Evolutionary conservation across 345 rosid species (phyloP), one percentile per base, ranked within the genome.

Genomic region (Corymbia maculata): DNA sequence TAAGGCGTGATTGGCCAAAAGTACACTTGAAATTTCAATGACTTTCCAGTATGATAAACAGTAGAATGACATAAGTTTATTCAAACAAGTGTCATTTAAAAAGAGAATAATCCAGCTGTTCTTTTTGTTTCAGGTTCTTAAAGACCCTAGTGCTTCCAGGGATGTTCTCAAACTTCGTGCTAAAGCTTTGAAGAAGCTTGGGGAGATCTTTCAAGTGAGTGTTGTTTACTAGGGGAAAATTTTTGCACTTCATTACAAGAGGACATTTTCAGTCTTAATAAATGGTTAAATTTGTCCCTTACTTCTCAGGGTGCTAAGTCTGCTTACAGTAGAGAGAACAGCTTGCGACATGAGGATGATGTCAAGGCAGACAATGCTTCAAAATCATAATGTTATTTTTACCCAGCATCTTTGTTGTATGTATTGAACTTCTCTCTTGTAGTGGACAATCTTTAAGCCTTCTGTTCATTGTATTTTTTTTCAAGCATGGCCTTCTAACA

Each of bases 201-300:
- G 99, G 79, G 93, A 94, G 52, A 91, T 98, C 90, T 98, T 98
- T 91, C 97, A 97, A 91, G 99, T 96, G 87, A 92, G 94, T 91
- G 45, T 85, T 49, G 11, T 84, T 86, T 49, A 68, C 86, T 86
- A 17, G 22, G 49, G 1, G 82, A 21, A 82, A 79, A 36, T 17
- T 19, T 36, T 21, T 75, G 47, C 82, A 36, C 44, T 64, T 59
- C 16, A 66, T 45, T 85, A 32, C 55, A 19, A 17, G 13, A 55
- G 51, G 61, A 51, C 24, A 85, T 85, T 28, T 47, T 47, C 55
- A 51, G 55, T 8, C 55, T 85, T 28, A 0, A 75, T 75, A 30
- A 24, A 51, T 42, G 51, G 86, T 51, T n/a, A 42, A 70, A 42
- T 89, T 50, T 12, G 79, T 53, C 88, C 55, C 85, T 91, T 87